phyloP scores from a whole-genome alignment of 106 monocot genomes.

The Agapanthus africanus region DNA sequence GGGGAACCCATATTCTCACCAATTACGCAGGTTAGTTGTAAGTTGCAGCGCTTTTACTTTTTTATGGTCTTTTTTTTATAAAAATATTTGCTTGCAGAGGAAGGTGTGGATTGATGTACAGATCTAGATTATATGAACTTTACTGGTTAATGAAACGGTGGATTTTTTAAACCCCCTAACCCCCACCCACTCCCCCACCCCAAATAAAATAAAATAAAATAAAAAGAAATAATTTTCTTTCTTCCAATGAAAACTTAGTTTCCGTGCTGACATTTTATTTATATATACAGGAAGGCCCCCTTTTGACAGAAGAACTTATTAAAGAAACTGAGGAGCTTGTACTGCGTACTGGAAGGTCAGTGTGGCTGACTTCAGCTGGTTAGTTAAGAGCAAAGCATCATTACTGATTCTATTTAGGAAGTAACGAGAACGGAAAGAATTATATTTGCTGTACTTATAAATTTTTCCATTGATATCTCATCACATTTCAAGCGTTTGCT shows the following conservation, averaged over 20 bases:
- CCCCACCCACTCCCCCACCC: no score
- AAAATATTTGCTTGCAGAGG: no score
- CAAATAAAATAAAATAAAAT: no score
- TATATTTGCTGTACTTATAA: neutral
- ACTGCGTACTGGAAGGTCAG: conserved; percentile 82
- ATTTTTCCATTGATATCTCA: no score
- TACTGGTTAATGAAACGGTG: no score
- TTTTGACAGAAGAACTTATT: conserved; percentile 86
- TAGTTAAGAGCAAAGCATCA: neutral
- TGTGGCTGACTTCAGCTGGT: neutral
- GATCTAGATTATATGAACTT: no score
- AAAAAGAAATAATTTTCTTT: no score
- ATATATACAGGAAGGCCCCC: conserved; percentile 68
- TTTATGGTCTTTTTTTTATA: no score
- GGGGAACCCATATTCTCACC: conserved; percentile 81
- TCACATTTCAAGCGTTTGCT: no score
- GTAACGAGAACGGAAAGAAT: neutral
- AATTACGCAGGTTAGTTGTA: conserved; percentile 82
- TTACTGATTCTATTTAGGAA: neutral
- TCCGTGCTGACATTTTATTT: neutral
- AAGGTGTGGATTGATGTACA: no score
- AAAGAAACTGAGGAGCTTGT: conserved; percentile 87
- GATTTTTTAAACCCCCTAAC: no score
- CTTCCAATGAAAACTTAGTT: neutral
- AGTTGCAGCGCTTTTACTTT: no score